Base-by-base conservation (phyloP, 2,329 filamentous ascomycete species). In the Trichoderma asperellum region DNA sequence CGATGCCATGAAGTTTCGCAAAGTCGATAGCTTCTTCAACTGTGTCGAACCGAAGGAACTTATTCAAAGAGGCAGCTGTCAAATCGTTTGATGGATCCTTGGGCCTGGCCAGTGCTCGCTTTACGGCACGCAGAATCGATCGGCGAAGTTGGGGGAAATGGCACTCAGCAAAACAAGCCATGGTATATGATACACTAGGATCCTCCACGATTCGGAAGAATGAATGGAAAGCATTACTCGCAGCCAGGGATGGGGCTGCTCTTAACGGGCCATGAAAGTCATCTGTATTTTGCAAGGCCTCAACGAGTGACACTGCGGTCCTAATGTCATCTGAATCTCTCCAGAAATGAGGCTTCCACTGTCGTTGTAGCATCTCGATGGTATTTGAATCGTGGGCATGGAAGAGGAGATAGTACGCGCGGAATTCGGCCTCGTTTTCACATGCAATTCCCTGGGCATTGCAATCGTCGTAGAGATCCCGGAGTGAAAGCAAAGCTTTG, bases 91-190 rank as follows among this genome's bases (percentile, higher is more conserved):
- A 84, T 6, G 84, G 82, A 63, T 86, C 85, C 70, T 86, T 83
- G 29, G 86, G 86, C 68, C 88, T 84, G 1, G 85, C 82, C 71
- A 89, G 87, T 1, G 86, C 83, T 67, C 80, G 83, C 62, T 86
- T 83, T 27, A 91, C 79, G 18, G 85, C 84, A 66, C 83, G 83
- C 21, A 91, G 76, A 18, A 89, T 85, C 14, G 84, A 83, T 66
- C 87, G 86, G 52, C 89, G 87, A 37, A 91, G 80, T 43, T 84
- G 82, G 52, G 87, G 86, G 69, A 91, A 90, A 74, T 90, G 88
- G n/a, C 89, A 86, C 74, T 91, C 89, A 7, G 88, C 88, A 70
- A 91, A 86, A 73, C 89, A 91, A 16, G 88, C 89, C 87, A 91
- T 90, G 1, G 88, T 90, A 74, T 91, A 91, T 0, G 89, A 91